Evolutionary conservation across 75 land plant species (phyloP).

Genomic region (Pinus albicaulis): DNA sequence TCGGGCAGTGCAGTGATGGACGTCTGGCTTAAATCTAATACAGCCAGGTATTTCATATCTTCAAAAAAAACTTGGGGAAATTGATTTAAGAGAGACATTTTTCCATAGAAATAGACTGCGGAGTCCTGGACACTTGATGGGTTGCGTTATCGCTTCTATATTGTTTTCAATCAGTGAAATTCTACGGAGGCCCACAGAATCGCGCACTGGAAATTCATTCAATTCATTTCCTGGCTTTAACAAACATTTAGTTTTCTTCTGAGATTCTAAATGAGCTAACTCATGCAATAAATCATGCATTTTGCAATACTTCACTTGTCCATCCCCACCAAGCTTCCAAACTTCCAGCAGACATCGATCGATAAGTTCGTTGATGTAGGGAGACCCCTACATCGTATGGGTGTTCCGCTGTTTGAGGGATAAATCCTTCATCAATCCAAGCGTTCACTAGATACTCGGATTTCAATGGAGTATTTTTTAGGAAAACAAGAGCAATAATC

Average conservation of each 20-base stretch:
- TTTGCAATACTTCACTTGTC: conserved; percentile 2
- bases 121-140: not conserved
- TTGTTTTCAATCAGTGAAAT: conserved; percentile 11
- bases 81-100: no score
- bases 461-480: conserved; percentile 8
- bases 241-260: no score
- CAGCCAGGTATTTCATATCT: conserved; percentile 1
- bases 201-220: no score
- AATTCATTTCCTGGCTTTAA: no score
- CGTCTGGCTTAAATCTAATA: conserved; percentile 7
- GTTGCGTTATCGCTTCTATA: not conserved
- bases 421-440: conserved; percentile 43
- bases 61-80: no score
- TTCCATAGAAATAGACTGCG: no score
- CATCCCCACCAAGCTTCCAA: not conserved
- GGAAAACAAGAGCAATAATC: conserved; percentile 30
- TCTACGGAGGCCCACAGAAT: no score
- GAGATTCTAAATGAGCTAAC: conserved; percentile 2
- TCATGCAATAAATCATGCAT: conserved; percentile 36
- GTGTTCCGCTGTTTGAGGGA: conserved; percentile 6
- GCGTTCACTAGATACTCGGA: conserved; percentile 15
- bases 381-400: conserved; percentile 20
- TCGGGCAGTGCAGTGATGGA: conserved; percentile 9
- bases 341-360: conserved; percentile 33
- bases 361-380: conserved; percentile 26